Base-by-base conservation (phyloP, 2,329 filamentous ascomycete genomes). In the Hymenoscyphus infarciens region DNA sequence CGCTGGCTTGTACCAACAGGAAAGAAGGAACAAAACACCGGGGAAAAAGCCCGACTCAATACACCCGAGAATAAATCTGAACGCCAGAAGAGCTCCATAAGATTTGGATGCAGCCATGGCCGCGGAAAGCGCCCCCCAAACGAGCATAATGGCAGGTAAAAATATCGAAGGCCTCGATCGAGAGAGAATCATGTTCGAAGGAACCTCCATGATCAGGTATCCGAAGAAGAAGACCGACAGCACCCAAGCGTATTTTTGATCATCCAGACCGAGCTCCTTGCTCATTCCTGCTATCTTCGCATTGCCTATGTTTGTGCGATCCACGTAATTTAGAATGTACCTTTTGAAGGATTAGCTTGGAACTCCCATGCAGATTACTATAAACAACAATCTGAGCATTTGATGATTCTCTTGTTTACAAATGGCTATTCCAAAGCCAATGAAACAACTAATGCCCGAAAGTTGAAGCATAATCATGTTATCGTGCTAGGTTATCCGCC, bases 241-340 rank as follows among this genome's bases (percentile, higher is more conserved):
- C 19, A 66, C 64, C 62, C 60, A 65, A 22, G 68, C 61, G 33
- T 69, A 71, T 58, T 63, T 57, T 5, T 60, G 54, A 27, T 59
- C 62, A 29, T 66, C 61, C 4, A 71, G 64, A 8, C 49, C 6
- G 0, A 87, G 74, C 61, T 86, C 84, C 15, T 74, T 64, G 61
- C 85, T 82, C 0, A 86, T 76, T 0, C 79, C 79, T 1, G 82
- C 82, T 52, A 84, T 78, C 3, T 82, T 78, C 0, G 83, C 83
- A 69, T 85, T 83, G 0, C 82, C 80, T 33, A 85, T 75, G 65
- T 85, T 85, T 63, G 73, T 76, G 27, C 67, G 76, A 67, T 84
- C 82, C 19, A 84, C 75, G 68, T 82, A 84, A 71, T 83, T 83
- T 62, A 85, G 75, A 3, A 84, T 75, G 66, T 83, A 52, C 45